Evolutionary conservation across 1,284 basidiomycete species (phyloP), one percentile per base, ranked within the genome.

Genomic region (Puccinia hordei): DNA sequence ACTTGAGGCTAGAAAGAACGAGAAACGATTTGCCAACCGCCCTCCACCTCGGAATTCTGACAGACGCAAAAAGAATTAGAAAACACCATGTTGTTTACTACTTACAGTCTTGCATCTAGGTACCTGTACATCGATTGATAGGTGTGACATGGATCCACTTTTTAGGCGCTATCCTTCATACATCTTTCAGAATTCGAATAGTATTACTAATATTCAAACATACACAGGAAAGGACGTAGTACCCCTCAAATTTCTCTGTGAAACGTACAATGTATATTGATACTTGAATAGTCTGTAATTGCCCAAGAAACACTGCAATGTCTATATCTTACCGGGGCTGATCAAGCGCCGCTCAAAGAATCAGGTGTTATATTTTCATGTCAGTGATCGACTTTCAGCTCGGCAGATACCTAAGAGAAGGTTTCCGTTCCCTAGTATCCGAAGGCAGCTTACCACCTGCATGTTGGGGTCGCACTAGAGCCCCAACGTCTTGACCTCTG

Each of bases 1-100:
- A 66, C 76, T 79, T 12, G 76, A 63, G 35, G 76, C 76, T 44
- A 44, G 53, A 71, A 79, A 79, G 55, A 79, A 33, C 30, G 66
- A 79, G 53, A 79, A 79, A 68, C 41, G 63, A 46, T 51, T 59
- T 61, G 59, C 35, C 30, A 61, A 75, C n/a, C 35, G 63, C 24
- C 24, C 63, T 8, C 63, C 12, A 44, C 63, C 63, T 35, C 63
- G 63, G 8, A 66, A 44, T 44, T 46, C 63, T 44, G 41, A 41
- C 24, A 35, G 41, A 22, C 63, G 63, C 35, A 66, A 66, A 44
- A 41, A 66, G n/a, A 24, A 41, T 2, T 66, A 33, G 44, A 24
- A 5, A 17, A 1, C 35, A 44, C 27, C 24, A 12, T 41, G 9
- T 66, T 27, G 3, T 41, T 33, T 44, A 22, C 1, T 22, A 19